These are phyloP conservation scores for Albizia julibrissin DNA, from an alignment of 306 rosid species.

Conservation along the genomic window DNA sequence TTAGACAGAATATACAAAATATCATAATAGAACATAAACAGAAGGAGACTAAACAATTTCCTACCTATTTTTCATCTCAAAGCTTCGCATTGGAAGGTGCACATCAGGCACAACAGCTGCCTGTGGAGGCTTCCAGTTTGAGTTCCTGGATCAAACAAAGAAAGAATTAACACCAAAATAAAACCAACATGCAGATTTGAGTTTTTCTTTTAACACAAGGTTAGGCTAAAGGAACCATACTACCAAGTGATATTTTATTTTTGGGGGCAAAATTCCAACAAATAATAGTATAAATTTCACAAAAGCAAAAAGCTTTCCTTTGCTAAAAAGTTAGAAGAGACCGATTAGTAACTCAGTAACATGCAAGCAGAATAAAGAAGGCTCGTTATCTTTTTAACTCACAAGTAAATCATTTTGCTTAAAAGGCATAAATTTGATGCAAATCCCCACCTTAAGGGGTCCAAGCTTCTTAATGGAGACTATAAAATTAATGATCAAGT, in stretches of 20 bases:
- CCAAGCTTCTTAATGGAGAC: not conserved
- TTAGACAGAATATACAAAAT: constrained; percentile 1
- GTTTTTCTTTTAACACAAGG: not conserved
- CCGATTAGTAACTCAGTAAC: not conserved
- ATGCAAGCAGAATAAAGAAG: not conserved
- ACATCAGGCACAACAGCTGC: constrained; percentile 63
- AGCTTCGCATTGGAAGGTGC: constrained; percentile 98
- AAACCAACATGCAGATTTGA: constrained; percentile 4
- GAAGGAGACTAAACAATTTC: constrained; percentile 20
- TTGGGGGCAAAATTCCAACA: not conserved
- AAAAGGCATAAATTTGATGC: not conserved
- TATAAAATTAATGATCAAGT: not conserved
- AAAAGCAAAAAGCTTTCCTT: not conserved
- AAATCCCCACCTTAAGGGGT: not conserved
- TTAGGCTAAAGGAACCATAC: not conserved
- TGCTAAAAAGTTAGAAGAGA: not conserved
- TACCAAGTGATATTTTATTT: not conserved
- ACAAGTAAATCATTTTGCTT: not conserved
- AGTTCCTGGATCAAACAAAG: constrained; percentile 49
- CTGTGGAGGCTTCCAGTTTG: constrained; percentile 59
- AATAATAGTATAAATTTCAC: not conserved
- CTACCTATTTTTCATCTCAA: constrained; percentile 80
- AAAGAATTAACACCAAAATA: constrained; percentile 26
- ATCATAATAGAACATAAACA: not conserved
- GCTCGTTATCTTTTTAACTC: not conserved